Evolutionary conservation across 2,329 filamentous ascomycete genomes (phyloP), one percentile per base, ranked within the genome.

Genomic region (Niveomyces coronatus): DNA sequence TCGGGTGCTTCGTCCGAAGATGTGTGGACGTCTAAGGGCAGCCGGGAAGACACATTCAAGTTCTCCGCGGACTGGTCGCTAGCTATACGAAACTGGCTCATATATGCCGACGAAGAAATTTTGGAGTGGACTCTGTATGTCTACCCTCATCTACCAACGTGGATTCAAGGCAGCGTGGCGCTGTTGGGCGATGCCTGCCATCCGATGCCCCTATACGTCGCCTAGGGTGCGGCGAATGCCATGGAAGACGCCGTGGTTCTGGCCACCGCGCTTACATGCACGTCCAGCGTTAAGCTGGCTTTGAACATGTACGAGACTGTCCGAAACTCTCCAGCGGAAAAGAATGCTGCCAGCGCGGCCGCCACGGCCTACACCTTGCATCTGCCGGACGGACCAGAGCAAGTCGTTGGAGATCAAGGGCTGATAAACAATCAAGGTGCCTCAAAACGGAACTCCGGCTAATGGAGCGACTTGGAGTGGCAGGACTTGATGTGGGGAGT

Each of bases 181-280:
- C 63, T 82, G 11, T 54, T 79, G 9, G 79, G 78, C 31, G 78
- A 83, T 49, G 70, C 76, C 3, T 80, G 76, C 53, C 78, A 83
- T 50, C 76, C 77, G 2, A 82, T 76, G 15, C 68, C 82, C 33
- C 79, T 78, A 1, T 77, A 82, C 49, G 64, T 81, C 4, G 76
- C 71, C 31, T 76, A 82, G 56, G 79, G 79, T 26, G 77, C 79
- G 9, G 76, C 78, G 8, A 78, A 79, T 63, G 76, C 77, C 8
- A 76, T 80, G 34, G 79, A 83, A 53, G 79, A 83, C 47, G 77
- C 71, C 2, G 75, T 71, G 5, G 70, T 74, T 4, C 55, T 80
- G 10, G 70, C 68, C 35, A 30, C 35, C 13, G 35, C 26, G 18
- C 26, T 37, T 22, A 30, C 26, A 9, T 30, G 50, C 35, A 52